These are phyloP conservation scores for Lasiodiplodia hormozganensis DNA, from an alignment of 2,329 filamentous ascomycete genomes.

Conservation along the genomic window DNA sequence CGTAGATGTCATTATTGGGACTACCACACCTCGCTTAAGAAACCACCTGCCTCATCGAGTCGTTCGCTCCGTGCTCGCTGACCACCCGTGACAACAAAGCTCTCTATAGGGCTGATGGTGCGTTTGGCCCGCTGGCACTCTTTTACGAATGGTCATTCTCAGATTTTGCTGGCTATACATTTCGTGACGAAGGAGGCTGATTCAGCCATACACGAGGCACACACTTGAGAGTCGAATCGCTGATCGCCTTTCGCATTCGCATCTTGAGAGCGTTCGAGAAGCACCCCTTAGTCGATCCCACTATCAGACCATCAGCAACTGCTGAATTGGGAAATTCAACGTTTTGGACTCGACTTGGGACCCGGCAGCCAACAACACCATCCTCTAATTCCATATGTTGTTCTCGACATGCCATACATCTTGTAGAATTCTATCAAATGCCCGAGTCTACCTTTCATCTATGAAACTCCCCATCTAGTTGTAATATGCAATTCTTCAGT, in stretches of 20 bases:
- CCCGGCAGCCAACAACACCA: background rate
- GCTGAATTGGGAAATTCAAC: background rate
- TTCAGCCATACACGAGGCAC: background rate
- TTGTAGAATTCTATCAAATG: background rate
- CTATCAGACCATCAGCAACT: background rate
- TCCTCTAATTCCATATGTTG: background rate
- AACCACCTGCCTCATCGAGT: constrained; percentile 15
- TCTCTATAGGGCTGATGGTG: background rate
- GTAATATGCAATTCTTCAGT: background rate
- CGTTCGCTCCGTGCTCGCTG: background rate
- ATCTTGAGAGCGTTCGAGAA: background rate
- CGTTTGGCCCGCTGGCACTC: background rate
- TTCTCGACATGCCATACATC: background rate
- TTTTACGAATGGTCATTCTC: background rate
- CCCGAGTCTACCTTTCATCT: background rate
- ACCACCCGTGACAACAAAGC: background rate
- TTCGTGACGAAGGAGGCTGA: background rate
- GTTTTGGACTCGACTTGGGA: background rate
- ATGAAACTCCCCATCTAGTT: background rate
- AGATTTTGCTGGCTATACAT: background rate
- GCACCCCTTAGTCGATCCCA: background rate
- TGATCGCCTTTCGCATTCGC: constrained; percentile 1
- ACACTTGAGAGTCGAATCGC: background rate
- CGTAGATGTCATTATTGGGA: background rate
- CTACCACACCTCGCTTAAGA: constrained; percentile 10